Percentiles rank a stretch among this genome's conserved stretches.
phyloP scores from a whole-genome alignment of 2,329 filamentous ascomycete genomes.

The Penicillium paneum region DNA sequence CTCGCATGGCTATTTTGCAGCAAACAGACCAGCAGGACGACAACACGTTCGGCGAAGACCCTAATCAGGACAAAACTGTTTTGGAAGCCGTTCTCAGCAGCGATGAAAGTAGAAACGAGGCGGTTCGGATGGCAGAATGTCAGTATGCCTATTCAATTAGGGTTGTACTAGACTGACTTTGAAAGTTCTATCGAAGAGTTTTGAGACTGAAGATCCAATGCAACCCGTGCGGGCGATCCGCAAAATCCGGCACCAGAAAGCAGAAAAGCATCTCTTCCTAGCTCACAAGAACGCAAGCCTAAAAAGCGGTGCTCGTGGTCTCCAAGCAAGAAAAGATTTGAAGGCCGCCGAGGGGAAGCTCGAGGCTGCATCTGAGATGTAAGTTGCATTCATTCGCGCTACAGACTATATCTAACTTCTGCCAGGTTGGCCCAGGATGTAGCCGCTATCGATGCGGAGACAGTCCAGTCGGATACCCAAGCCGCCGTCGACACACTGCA shows the following conservation, averaged over 20 bases:
- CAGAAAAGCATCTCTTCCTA: slow-evolving; percentile 63
- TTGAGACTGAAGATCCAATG: slow-evolving; percentile 57
- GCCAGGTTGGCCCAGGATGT: slow-evolving; percentile 50
- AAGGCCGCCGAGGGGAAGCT: slow-evolving; percentile 66
- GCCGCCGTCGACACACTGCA: slow-evolving; percentile 67
- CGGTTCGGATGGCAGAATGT: slow-evolving; percentile 62
- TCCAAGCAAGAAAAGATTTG: slow-evolving; percentile 72
- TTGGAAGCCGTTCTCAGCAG: slow-evolving; percentile 64
- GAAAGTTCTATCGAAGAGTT: slow-evolving; percentile 56
- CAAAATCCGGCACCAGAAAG: slow-evolving; percentile 59
- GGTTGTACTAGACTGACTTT: background rate
- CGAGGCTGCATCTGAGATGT: slow-evolving; percentile 55
- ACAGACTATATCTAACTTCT: background rate
- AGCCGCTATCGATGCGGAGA: slow-evolving; percentile 55
- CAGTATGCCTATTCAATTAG: slow-evolving; percentile 15
- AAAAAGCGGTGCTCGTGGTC: slow-evolving; percentile 70
- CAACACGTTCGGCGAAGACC: slow-evolving; percentile 3
- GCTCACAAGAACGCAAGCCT: slow-evolving; percentile 70
- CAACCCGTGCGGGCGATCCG: slow-evolving; percentile 61
- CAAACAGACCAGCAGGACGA: slow-evolving; percentile 53
- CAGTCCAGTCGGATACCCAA: slow-evolving; percentile 63
- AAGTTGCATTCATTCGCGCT: slow-evolving; percentile 18
- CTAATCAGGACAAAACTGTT: slow-evolving; percentile 47
- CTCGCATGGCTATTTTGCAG: slow-evolving; percentile 65
- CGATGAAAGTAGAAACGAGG: slow-evolving; percentile 49